Percentiles rank a stretch among this genome's conserved stretches.
Evolutionary conservation across 768 basidiomycete species (phyloP).

Genomic region (Roridomyces roridus): DNA sequence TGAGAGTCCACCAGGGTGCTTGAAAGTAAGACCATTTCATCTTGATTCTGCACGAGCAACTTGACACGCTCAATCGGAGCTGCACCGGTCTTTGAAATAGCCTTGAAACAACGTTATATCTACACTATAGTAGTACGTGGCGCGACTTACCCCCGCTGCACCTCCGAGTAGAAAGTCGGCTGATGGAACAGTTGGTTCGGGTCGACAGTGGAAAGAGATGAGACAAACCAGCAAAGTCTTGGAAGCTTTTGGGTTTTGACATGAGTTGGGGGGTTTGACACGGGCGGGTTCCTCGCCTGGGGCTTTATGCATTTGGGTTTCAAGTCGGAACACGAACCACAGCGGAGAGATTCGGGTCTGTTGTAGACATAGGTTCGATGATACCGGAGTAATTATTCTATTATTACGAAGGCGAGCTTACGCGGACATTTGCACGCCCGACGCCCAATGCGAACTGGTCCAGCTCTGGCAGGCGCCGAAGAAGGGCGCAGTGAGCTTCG

Average conservation of each 20-base stretch:
- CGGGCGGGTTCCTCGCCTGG: background rate
- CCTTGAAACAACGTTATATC: conserved; percentile 46
- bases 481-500: no score
- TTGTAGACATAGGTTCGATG: no score
- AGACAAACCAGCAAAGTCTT: conserved; percentile 71
- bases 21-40: conserved; percentile 68
- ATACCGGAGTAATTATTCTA: no score
- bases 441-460: no score
- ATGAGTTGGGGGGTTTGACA: background rate
- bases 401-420: no score
- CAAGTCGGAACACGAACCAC: no score
- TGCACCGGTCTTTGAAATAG: conserved; percentile 86
- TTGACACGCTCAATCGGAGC: conserved; percentile 93
- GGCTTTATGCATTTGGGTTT: background rate
- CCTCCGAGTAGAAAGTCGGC: conserved; percentile 81
- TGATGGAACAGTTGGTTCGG: conserved; percentile 31
- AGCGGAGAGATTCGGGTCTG: no score
- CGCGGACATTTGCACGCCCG: no score
- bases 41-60: conserved; percentile 85
- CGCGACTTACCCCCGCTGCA: conserved; percentile 63
- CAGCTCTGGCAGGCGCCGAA: no score
- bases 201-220: conserved; percentile 11
- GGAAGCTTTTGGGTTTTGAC: conserved; percentile 57
- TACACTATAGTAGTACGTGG: background rate
- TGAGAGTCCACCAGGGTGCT: background rate